Percentiles rank a stretch among this genome's conserved stretches.
Conservation (phyloP, 768 basidiomycete species). For the Austroboletus eburneus region DNA sequence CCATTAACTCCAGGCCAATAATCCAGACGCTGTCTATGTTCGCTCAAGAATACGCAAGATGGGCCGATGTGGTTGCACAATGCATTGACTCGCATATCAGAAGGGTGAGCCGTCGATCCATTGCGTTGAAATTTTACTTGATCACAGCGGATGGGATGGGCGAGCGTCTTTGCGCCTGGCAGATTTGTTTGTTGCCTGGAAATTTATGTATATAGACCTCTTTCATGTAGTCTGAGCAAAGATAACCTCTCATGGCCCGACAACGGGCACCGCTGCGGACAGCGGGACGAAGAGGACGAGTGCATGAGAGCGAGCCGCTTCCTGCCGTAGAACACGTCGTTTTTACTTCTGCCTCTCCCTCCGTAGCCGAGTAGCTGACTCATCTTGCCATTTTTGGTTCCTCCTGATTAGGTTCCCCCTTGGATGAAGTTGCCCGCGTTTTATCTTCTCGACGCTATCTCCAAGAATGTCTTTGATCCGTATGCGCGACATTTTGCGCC, state of each 20-base stretch:
- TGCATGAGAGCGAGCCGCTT: constrained; percentile 34
- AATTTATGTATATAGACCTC: constrained; percentile 45
- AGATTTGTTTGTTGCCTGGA: constrained; percentile 25
- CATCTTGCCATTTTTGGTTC: constrained; percentile 39
- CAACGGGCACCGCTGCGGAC: constrained; percentile 30
- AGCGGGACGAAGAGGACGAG: constrained; percentile 34
- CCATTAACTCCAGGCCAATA: constrained; percentile 91
- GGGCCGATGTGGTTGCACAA: constrained; percentile 74
- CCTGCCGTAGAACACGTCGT: constrained; percentile 17
- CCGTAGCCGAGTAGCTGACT: constrained; percentile 54
- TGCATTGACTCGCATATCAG: constrained; percentile 83
- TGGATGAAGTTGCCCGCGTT: constrained; percentile 91
- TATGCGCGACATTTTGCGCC: constrained; percentile 84
- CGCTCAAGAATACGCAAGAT: constrained; percentile 81
- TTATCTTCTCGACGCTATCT: constrained; percentile 94
- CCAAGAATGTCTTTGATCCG: constrained; percentile 92
- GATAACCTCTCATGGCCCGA: constrained; percentile 33
- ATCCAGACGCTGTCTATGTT: constrained; percentile 91
- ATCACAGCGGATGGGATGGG: constrained; percentile 26
- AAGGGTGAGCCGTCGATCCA: constrained; percentile 62
- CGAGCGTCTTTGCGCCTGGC: constrained; percentile 22
- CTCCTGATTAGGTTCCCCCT: constrained; percentile 65
- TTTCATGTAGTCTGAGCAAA: constrained; percentile 41
- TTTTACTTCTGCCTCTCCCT: constrained; percentile 16
- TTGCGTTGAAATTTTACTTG: constrained; percentile 22